Base-by-base conservation (phyloP, 305 asterid species). In the Fraxinus greggii region DNA sequence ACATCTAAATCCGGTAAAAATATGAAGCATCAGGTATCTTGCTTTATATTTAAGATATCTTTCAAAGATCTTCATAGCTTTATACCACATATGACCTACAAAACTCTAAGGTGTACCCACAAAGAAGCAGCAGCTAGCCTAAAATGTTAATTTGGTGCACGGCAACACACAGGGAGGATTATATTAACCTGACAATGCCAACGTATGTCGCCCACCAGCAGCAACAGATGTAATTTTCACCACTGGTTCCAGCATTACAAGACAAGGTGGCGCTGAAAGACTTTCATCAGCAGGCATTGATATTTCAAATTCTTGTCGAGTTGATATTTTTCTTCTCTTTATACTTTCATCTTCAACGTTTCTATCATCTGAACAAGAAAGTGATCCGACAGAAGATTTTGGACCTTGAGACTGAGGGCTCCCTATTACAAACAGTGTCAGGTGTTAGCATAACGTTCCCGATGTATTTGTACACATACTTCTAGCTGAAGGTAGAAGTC, bases 201-300 rank as follows among this genome's bases (percentile, higher is more conserved):
- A 86, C 12, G 94, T 90, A 80, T 92, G 96, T 56, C 96, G 93
- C 15, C 94, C 96, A 51, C 96, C 96, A 42, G 96, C 96, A 48
- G 96, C 93, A 86, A 92, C 93, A 42, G 90, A 86, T 38, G 90
- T 86, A 82, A 92, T 88, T 86, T 87, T 90, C 81, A 92, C 90
- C 51, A 90, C 92, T 40, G 89, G 86, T 83, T 92, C 92, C 85
- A 92, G 78, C 84, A 81, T 83, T 81, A 92, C 94, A 75, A 82
- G 87, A 88, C 91, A 88, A 81, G 93, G 90, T 17, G 94, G 90
- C 84, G 90, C 86, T 23, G 96, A 92, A 81, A 88, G 92, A 26
- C 90, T 83, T 83, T 92, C 94, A 77, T 92, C 96, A 59, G 88
- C 87, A 69, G 81, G 85, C 7, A 79, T 56, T 69, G 92, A 63